Conservation (phyloP, 1,139 yeast species). For the Magnusiomyces sp. region DNA sequence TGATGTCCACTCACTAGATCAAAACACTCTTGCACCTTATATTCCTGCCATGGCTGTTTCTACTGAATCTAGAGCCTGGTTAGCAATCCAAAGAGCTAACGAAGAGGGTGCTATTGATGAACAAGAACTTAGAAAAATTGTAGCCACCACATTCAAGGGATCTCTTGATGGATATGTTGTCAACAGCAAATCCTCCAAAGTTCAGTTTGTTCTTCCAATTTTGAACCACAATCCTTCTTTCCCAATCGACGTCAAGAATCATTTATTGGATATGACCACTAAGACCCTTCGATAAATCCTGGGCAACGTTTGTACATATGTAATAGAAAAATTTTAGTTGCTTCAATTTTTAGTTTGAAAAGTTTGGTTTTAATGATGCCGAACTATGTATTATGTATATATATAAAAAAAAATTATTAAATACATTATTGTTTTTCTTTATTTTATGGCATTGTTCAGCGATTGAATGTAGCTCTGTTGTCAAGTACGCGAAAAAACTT, state of each 20-base stretch:
- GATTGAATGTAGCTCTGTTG: no score
- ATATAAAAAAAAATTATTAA: no score
- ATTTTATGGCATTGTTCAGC: no score
- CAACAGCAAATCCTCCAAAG: slow-evolving; percentile 11
- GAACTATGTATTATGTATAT: no score
- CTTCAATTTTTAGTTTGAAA: no score
- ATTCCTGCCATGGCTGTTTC: slow-evolving; percentile 9
- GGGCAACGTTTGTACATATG: no score
- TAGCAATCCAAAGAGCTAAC: slow-evolving; percentile 11
- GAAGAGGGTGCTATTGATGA: slow-evolving; percentile 7
- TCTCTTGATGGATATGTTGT: slow-evolving; percentile 14
- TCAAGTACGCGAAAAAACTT: no score
- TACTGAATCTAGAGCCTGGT: slow-evolving; percentile 9
- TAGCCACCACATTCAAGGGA: slow-evolving; percentile 20
- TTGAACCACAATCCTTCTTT: slow-evolving; percentile 22
- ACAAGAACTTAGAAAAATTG: slow-evolving; percentile 12
- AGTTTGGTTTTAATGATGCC: no score
- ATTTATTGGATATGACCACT: slow-evolving; percentile 23
- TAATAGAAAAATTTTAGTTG: no score
- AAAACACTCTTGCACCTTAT: slow-evolving; percentile 7
- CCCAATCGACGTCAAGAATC: slow-evolving; percentile 18
- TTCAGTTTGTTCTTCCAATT: slow-evolving; percentile 16
- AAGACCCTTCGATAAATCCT: no score
- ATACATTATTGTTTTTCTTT: no score
- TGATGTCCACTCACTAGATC: slow-evolving; percentile 5